phyloP scores from a whole-genome alignment of 768 basidiomycete genomes.

The Boletus rubescentipes region DNA sequence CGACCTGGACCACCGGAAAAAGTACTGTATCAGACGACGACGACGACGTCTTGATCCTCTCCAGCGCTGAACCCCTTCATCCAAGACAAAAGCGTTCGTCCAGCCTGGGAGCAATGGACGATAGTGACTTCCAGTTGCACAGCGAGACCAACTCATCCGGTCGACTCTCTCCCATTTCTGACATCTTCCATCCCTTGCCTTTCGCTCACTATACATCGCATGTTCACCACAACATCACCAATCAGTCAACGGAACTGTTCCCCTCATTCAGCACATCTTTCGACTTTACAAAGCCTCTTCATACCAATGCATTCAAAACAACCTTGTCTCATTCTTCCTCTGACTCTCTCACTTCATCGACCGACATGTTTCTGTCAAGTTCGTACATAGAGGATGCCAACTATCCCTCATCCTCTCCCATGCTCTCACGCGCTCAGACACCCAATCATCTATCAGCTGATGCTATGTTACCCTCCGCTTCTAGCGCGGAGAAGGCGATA shows the following conservation, averaged over 20 bases:
- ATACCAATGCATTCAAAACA: slow-evolving; percentile 30
- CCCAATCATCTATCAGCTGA: slow-evolving; percentile 5
- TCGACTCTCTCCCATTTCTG: slow-evolving; percentile 24
- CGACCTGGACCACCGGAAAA: slow-evolving; percentile 15
- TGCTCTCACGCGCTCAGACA: slow-evolving; percentile 14
- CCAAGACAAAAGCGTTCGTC: slow-evolving; percentile 41
- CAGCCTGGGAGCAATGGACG: slow-evolving; percentile 47
- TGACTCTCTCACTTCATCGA: slow-evolving; percentile 12
- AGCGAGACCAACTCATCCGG: slow-evolving; percentile 11
- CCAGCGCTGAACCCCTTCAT: slow-evolving; percentile 20
- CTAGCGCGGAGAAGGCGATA: slow-evolving; percentile 57
- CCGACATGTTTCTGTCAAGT: slow-evolving; percentile 6
- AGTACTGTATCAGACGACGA: slow-evolving; percentile 37
- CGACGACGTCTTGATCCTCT: slow-evolving; percentile 59
- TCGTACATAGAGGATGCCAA: slow-evolving; percentile 2
- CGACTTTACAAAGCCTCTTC: slow-evolving; percentile 20
- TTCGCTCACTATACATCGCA: slow-evolving; percentile 13
- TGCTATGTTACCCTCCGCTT: slow-evolving; percentile 30
- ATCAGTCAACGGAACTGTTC: slow-evolving; percentile 13
- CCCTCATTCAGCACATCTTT: slow-evolving; percentile 29
- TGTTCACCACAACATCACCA: slow-evolving; percentile 12
- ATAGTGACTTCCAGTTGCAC: slow-evolving; percentile 25
- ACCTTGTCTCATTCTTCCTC: slow-evolving; percentile 19
- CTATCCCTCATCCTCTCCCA: slow-evolving; percentile 8
- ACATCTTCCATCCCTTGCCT: slow-evolving; percentile 19